Evolutionary conservation across 345 rosid genomes (phyloP).

Genomic region (Eucalyptus virginea): DNA sequence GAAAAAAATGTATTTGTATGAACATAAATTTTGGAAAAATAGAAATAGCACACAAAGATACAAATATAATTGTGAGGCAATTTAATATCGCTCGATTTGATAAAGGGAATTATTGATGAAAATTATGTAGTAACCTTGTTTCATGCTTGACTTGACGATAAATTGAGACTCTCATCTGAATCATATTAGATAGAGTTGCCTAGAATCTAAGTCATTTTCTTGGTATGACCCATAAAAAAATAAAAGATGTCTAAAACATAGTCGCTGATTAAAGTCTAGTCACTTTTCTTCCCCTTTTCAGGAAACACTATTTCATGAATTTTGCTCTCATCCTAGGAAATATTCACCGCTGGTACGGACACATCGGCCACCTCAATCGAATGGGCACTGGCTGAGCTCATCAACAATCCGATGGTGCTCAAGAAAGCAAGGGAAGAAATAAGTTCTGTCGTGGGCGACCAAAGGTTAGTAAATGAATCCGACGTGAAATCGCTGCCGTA

Average conservation of each 20-base stretch:
- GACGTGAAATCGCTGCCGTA: constrained; percentile 18
- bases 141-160: not conserved
- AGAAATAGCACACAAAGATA: not conserved
- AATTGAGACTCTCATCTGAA: not conserved
- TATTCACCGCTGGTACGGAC: constrained; percentile 35
- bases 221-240: not conserved
- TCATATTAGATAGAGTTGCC: not conserved
- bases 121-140: not conserved
- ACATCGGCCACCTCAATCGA: constrained; percentile 22
- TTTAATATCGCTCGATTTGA: not conserved
- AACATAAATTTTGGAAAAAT: not conserved
- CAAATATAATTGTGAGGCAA: not conserved
- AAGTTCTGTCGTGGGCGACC: constrained; percentile 7
- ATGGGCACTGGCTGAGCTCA: constrained; percentile 35
- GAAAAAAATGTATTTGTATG: not conserved
- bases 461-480: constrained; percentile 17
- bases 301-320: not conserved
- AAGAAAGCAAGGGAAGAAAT: constrained; percentile 24
- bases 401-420: constrained; percentile 19
- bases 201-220: not conserved
- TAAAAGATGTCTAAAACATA: not conserved
- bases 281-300: not conserved
- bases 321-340: constrained; percentile 7
- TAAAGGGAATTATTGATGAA: not conserved
- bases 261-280: not conserved